Evolutionary conservation across 1,139 yeast species (phyloP), one percentile per base, ranked within the genome.

Genomic region (Entelexis paramagnoliae): DNA sequence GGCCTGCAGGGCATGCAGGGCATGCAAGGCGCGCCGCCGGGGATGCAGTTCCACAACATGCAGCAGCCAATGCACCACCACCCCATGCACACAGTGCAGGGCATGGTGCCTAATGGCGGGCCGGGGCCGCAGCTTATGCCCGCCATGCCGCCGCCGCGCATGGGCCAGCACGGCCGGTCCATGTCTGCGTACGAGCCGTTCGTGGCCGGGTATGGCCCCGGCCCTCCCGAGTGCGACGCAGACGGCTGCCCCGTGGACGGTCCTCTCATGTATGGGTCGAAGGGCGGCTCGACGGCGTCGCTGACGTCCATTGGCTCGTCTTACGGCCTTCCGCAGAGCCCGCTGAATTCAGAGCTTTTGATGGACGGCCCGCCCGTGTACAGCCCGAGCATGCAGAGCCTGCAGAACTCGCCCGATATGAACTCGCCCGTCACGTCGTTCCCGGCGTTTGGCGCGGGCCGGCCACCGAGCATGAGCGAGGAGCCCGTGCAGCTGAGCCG

Each of bases 371-470:
- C 46, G 3, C 46, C 46, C 6, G 36, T 42, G 28, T 30, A 24
- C 40, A 46, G 48, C 24, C 45, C 56, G n/a, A 28, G 36, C 22
- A n/a, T 53, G 28, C 32, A 29, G 34, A 36, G 44, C 33, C 24
- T 42, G 32, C 55, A 51, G 34, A 41, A 29, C 32, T 49, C 55
- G 13, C 56, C 55, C 10, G 55, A 50, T 11, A 16, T 39, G 34
- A 20, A 11, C 20, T 29, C 51, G 3, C 44, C 55, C 2, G 13
- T 33, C 20, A n/a, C 34, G 14, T 33, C 51, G 28, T 42, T 32
- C 29, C 46, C 46, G 9, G 2, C 46, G 20, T 36, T 36, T 5
- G 19, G 35, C 11, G 20, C 29, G 9, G 36, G 36, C 9, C 46
- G 36, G 24, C 17, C 46, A 4, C 36, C 14, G 14, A 22, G 36